phyloP scores from a whole-genome alignment of 768 basidiomycete species.

The Lanmaoa pseudosensibilis region DNA sequence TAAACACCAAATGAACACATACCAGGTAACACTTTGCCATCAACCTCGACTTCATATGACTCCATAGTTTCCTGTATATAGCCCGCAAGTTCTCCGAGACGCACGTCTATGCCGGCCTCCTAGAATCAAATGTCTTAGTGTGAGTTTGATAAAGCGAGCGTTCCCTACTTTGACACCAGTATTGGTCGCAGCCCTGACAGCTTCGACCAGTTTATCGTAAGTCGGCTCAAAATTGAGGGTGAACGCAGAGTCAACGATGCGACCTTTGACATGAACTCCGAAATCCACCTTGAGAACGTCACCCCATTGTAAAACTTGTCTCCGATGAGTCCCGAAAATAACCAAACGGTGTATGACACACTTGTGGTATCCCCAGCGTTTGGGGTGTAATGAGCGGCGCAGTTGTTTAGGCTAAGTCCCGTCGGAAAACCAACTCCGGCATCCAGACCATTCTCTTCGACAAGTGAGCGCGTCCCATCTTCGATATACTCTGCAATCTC shows the following conservation, averaged over 20 bases:
- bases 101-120: slow-evolving; percentile 96
- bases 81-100: slow-evolving; percentile 89
- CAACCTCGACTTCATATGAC: slow-evolving; percentile 94
- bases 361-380: slow-evolving; percentile 88
- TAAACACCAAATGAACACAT: slow-evolving; percentile 1
- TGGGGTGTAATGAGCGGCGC: slow-evolving; percentile 95
- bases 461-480: slow-evolving; percentile 84
- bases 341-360: slow-evolving; percentile 37
- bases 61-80: slow-evolving; percentile 99
- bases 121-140: slow-evolving; percentile 31
- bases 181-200: slow-evolving; percentile 92
- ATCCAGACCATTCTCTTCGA: slow-evolving; percentile 86
- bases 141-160: not conserved
- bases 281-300: slow-evolving; percentile 97
- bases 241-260: slow-evolving; percentile 94
- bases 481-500: slow-evolving; percentile 95
- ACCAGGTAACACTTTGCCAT: slow-evolving; percentile 82
- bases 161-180: slow-evolving; percentile 79
- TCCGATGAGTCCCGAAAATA: slow-evolving; percentile 7
- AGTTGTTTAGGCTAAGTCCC: slow-evolving; percentile 89
- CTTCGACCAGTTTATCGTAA: slow-evolving; percentile 85
- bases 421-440: slow-evolving; percentile 95
- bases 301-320: slow-evolving; percentile 69
- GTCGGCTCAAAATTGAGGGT: slow-evolving; percentile 87
- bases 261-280: slow-evolving; percentile 96